Conservation (phyloP, 2,329 filamentous ascomycete species). For the Blastomyces silverae region DNA sequence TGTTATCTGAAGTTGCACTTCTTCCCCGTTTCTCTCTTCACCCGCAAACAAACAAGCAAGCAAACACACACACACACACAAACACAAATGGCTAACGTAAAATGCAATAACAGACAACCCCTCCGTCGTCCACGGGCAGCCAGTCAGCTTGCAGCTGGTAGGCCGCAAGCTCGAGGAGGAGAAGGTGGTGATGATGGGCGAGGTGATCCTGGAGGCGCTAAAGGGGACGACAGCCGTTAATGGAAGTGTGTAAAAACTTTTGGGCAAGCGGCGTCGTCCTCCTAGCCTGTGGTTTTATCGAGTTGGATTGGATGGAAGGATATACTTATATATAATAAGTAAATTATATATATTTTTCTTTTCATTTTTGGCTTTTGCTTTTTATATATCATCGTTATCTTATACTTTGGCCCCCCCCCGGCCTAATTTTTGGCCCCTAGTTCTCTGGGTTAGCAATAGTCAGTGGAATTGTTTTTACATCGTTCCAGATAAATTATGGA, state of each 20-base stretch:
- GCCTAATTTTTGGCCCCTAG: no score
- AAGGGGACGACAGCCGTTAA: neutral
- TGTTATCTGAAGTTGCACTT: no score
- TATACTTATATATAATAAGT: neutral
- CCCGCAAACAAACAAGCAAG: no score
- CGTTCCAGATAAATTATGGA: neutral
- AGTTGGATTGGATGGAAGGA: no score
- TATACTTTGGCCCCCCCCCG: no score
- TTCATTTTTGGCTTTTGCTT: no score
- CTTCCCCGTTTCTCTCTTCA: no score
- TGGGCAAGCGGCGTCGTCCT: neutral
- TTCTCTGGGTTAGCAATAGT: no score
- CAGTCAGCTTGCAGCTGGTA: conserved; percentile 29
- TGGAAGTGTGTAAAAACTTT: neutral
- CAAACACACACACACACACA: no score
- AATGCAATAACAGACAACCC: conserved; percentile 39
- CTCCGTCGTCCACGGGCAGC: conserved; percentile 35
- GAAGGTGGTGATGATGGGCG: conserved; percentile 35
- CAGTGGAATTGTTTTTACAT: neutral
- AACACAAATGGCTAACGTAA: conserved; percentile 2
- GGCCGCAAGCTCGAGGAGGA: conserved; percentile 30
- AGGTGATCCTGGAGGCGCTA: conserved; percentile 30
- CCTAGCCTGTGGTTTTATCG: neutral
- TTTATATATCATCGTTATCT: neutral
- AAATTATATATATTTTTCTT: neutral